Base-by-base conservation (phyloP, 169 alveolate species). In the Prorocentrum cordatum region DNA sequence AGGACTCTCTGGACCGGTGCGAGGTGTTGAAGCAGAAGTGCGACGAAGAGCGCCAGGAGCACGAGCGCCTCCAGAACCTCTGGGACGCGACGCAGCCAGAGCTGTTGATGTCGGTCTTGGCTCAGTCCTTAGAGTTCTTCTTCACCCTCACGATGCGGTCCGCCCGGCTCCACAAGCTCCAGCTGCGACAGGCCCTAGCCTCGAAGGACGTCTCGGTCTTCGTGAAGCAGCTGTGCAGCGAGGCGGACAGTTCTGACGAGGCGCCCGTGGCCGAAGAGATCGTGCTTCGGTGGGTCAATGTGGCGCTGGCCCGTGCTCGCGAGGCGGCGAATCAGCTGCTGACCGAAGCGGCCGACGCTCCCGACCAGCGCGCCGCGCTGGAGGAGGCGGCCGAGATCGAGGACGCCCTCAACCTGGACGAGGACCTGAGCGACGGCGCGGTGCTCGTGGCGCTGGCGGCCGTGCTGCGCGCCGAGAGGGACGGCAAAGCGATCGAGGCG, bases 41-140 rank as follows among this genome's bases (percentile, higher is more conserved):
- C 68, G 20, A 38, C 47, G 91, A 45, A 59, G 91, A 82, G 58
- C 80, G 64, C 59, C 80, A 62, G 45, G 91, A 82, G 68, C 80
- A 45, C 29, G 45, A 68, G 24, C 50, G 91, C n/a, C 68, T 82
- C 58, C 61, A 82, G 80, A 68, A 82, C 58, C 35, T 82, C 42
- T 82, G 91, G 91, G 35, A 50, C 24, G 91, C 45, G 36, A 82
- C 91, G 36, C 91, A 82, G 91, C 91, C 91, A 0, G 91, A 82
- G 26, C 68, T 82, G 80, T 26, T 22, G 14, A 31, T 82, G 36
- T 45, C 45, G 39, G 91, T 82, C 42, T 2, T 82, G 31, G 91
- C 91, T 6, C 80, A 62, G 29, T 62, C 79, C 58, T 26, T 82
- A 38, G 91, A 82, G 58, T 54, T 82, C 33, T 82, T 82, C 91